Base-by-base conservation (phyloP, 148 eudicot genomes). In the Heliamphora exappendiculata region DNA sequence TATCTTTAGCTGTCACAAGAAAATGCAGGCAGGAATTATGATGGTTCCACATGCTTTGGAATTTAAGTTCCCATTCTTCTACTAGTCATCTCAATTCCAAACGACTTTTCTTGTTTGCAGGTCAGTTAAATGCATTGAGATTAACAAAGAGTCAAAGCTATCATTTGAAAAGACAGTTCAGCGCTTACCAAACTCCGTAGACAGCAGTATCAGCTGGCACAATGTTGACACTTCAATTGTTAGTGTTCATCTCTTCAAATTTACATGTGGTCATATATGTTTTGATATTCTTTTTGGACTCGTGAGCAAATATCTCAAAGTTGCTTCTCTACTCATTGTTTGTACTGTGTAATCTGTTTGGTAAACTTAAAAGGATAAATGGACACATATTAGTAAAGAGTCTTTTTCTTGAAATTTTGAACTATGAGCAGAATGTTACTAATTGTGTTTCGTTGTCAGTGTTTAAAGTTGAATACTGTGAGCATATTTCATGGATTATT, bases 161-260 rank as follows among this genome's bases (percentile, higher is more conserved):
- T 91, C 94, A 60, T 95, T 95, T 81, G 94, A 95, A 85, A 95
- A 88, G 86, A 93, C 99, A 29, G 83, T 77, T 34, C 81, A 88
- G 78, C 97, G 98, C 51, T 82, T 95, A 76, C 94, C 99, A 64
- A 54, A 57, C 29, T 62, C 71, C 62, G 69, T 88, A 57, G 93
- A 87, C 78, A 80, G 94, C 86, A 89, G 80, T 81, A 88, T 95
- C 82, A 89, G 97, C 82, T 95, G 99, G 99, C 97, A 92, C 85
- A 89, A 88, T 41, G 94, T 91, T 13, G 99, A 95, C 83, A 83
- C 94, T 79, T 82, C 99, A 70, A 75, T 78, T 76, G 99, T 95
- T 78, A 76, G 88, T 76, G 36, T 65, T 70, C 57, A 2, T 39
- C 36, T 75, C 58, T 33, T 57, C 70, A 45, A 41, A 59, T 42